A percentile compares a stretch with the other conserved stretches of the same genome.
These are phyloP conservation scores for Phaeotremella skinneri DNA, from an alignment of 768 basidiomycete species.

Conservation along the genomic window DNA sequence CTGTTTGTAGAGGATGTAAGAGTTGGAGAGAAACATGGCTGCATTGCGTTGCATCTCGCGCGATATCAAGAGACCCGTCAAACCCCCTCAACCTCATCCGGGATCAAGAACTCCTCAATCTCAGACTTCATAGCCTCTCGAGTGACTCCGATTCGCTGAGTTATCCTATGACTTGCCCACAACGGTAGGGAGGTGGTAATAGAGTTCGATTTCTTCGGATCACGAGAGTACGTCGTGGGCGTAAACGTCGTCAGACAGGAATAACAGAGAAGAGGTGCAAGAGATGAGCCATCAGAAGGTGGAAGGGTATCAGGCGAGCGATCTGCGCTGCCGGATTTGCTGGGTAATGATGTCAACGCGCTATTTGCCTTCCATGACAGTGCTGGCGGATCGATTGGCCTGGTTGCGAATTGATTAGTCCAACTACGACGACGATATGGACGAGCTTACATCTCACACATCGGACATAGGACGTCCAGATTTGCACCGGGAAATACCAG, in stretches of 20 bases:
- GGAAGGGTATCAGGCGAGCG: not conserved
- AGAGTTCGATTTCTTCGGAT: not conserved
- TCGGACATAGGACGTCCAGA: slow-evolving; percentile 24
- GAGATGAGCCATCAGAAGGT: not conserved
- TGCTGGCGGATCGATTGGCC: slow-evolving; percentile 45
- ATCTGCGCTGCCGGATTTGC: not conserved
- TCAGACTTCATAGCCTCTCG: slow-evolving; percentile 37
- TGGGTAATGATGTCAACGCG: slow-evolving; percentile 37
- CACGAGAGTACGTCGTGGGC: slow-evolving; percentile 13
- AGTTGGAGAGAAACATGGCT: not conserved
- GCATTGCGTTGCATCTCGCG: not conserved
- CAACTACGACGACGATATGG: not conserved
- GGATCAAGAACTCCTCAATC: slow-evolving; percentile 37
- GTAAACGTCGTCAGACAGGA: slow-evolving; percentile 47
- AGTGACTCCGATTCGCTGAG: slow-evolving; percentile 9
- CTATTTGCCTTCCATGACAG: slow-evolving; percentile 48
- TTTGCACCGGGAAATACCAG: slow-evolving; percentile 39
- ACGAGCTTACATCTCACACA: slow-evolving; percentile 41
- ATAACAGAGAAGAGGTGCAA: slow-evolving; percentile 43
- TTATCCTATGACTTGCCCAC: slow-evolving; percentile 31
- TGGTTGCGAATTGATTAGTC: slow-evolving; percentile 15
- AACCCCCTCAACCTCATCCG: slow-evolving; percentile 15
- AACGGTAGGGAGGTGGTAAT: slow-evolving; percentile 24
- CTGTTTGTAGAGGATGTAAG: not conserved
- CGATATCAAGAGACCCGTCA: not conserved